These are phyloP conservation scores for Mycena rosella DNA, from an alignment of 768 basidiomycete species.

Conservation along the genomic window DNA sequence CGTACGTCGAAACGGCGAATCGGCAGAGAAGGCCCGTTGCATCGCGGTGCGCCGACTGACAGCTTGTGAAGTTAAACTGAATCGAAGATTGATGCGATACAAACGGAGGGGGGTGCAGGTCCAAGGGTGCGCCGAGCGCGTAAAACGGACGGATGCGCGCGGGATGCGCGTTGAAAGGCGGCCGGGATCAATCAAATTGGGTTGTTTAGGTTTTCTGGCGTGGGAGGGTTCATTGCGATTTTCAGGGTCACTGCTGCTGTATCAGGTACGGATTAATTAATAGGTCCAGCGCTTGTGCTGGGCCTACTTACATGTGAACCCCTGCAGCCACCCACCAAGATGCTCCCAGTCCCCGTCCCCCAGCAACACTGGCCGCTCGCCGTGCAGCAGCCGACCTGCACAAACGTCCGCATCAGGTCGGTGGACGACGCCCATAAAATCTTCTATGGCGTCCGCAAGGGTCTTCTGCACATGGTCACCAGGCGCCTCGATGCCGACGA, in stretches of 20 bases:
- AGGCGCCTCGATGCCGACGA: conserved; percentile 85
- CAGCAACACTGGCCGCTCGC: conserved; percentile 19
- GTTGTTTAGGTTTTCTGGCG: conserved; percentile 34
- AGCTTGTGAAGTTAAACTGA: not conserved
- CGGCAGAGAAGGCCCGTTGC: not conserved
- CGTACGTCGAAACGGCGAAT: conserved; percentile 13
- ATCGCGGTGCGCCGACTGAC: not conserved
- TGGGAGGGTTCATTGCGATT: conserved; percentile 33
- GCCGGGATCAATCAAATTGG: conserved; percentile 26
- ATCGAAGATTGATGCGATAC: conserved; percentile 19
- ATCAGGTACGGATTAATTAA: conserved; percentile 29
- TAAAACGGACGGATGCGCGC: too few relatives aligned
- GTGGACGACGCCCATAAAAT: conserved; percentile 85
- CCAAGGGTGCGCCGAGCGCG: too few relatives aligned
- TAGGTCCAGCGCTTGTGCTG: conserved; percentile 28
- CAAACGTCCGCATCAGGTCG: conserved; percentile 79
- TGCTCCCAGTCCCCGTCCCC: conserved; percentile 19
- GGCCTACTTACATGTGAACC: conserved; percentile 30
- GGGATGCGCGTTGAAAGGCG: not conserved
- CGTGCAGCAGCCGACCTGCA: conserved; percentile 79
- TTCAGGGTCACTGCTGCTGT: conserved; percentile 35
- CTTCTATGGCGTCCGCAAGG: conserved; percentile 77
- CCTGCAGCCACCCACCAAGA: conserved; percentile 7
- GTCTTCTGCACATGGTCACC: conserved; percentile 77
- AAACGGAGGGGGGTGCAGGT: conserved; percentile 2